Evolutionary conservation across 495 filamentous ascomycete genomes (phyloP), one percentile per base, ranked within the genome.

Genomic region (Xylaria castorea): DNA sequence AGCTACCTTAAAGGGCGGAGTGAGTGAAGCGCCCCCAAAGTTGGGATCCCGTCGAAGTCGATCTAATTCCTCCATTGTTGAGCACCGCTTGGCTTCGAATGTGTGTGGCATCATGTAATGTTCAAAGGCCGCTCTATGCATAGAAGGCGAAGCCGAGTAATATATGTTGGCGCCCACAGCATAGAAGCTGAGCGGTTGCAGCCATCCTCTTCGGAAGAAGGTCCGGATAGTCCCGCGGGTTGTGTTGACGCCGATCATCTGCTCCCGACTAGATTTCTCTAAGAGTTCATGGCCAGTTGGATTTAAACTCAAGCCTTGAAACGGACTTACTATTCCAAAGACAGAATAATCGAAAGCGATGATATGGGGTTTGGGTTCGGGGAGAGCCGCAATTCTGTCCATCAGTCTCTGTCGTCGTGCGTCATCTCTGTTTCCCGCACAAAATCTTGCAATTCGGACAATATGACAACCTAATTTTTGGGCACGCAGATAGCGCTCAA

Each of bases 81-180:
- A 83, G 14, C 89, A 89, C 36, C 90, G 87, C 27, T 89, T 87
- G 22, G 89, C 90, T 57, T 88, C 86, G 77, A 91, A 95, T 36
- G 87, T 87, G 77, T 96, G 92, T 27, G 87, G 88, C 88, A 96
- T 89, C 32, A 91, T 91, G 63, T 89, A 91, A 51, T 89, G 88
- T 60, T 88, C 84, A 78, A 91, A 91, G 16, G 92, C 93, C 3
- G 92, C 92, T 71, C 88, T 91, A 76, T 94, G 91, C 92, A 95
- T 96, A 0, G 89, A 89, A 0, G 93, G 93, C 0, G 91, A 93
- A 42, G 94, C 82, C 78, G 90, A 93, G 81, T 93, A 93, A 36
- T 89, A 86, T 22, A 94, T 91, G 67, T 87, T 91, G 25, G 89
- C 90, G 4, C 93, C 93, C 34, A 92, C 84, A 46, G 93, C 90